phyloP scores from a whole-genome alignment of 495 filamentous ascomycete genomes.

The Penicillium arizonense region DNA sequence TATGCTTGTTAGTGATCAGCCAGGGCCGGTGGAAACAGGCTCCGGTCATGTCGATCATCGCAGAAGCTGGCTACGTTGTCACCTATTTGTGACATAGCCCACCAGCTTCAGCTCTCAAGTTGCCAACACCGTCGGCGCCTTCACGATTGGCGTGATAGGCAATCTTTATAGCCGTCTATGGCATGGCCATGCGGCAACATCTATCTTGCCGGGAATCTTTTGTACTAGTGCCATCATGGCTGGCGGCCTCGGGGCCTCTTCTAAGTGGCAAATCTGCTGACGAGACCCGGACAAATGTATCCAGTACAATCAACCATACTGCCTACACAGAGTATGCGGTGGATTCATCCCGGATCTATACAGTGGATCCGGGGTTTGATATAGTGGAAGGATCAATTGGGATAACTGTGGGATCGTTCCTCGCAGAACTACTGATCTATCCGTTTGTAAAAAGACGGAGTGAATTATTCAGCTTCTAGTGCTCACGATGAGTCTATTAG shows the following conservation, averaged over 20 bases:
- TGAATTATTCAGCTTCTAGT: constrained; percentile 82
- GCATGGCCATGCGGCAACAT: constrained; percentile 81
- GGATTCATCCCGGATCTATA: constrained; percentile 38
- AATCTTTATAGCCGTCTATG: constrained; percentile 82
- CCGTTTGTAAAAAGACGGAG: constrained; percentile 84
- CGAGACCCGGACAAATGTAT: constrained; percentile 59
- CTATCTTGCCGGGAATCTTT: constrained; percentile 92
- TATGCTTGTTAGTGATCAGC: constrained; percentile 78
- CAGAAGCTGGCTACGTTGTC: constrained; percentile 76
- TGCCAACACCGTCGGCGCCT: constrained; percentile 79
- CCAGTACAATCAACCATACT: constrained; percentile 36
- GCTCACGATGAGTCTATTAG: no score
- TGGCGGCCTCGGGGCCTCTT: constrained; percentile 78
- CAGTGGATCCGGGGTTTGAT: constrained; percentile 76
- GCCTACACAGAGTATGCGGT: constrained; percentile 1
- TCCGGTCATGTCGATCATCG: constrained; percentile 81
- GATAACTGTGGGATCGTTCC: constrained; percentile 87
- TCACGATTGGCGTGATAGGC: constrained; percentile 80
- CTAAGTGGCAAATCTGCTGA: constrained; percentile 78
- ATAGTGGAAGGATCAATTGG: constrained; percentile 94
- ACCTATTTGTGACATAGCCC: constrained; percentile 64
- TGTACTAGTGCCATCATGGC: constrained; percentile 86
- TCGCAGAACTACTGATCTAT: constrained; percentile 82
- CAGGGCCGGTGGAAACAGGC: constrained; percentile 88
- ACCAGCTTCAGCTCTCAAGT: constrained; percentile 78